phyloP scores from a whole-genome alignment of 495 filamentous ascomycete species.

The Daldinia childiae region DNA sequence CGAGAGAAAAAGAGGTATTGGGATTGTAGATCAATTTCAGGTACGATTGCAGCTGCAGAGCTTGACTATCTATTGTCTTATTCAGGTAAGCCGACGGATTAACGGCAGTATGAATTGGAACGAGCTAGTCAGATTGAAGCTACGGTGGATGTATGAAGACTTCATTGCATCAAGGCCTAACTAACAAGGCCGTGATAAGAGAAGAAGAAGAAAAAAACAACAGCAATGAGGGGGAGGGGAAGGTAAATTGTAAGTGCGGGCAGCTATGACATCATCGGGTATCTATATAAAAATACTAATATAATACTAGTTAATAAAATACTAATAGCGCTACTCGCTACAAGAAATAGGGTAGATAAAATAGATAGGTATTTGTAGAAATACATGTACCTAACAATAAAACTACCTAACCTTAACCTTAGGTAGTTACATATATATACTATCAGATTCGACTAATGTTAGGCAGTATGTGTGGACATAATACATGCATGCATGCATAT shows the following conservation, averaged over 20 bases:
- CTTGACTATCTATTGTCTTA: conserved; percentile 29
- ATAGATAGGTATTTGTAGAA: too few relatives aligned
- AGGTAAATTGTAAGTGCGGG: conserved; percentile 23
- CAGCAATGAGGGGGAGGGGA: conserved; percentile 29
- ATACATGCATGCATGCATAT: background rate
- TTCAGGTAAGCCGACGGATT: conserved; percentile 39
- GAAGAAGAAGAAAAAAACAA: background rate
- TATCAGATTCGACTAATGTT: too few relatives aligned
- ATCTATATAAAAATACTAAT: background rate
- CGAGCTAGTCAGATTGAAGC: conserved; percentile 30
- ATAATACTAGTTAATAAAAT: conserved; percentile 1
- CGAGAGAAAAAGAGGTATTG: conserved; percentile 20
- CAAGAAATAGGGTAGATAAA: too few relatives aligned
- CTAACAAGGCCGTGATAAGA: conserved; percentile 22
- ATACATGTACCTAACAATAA: background rate
- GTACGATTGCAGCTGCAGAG: conserved; percentile 23
- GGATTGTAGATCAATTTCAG: conserved; percentile 30
- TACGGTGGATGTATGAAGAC: conserved; percentile 22
- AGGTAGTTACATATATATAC: too few relatives aligned
- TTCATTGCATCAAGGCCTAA: conserved; percentile 25
- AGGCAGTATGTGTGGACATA: too few relatives aligned
- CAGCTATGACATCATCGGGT: conserved; percentile 35
- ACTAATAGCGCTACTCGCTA: conserved; percentile 4
- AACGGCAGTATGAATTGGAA: conserved; percentile 20
- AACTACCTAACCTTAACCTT: too few relatives aligned